Percentiles rank a stretch among this genome's conserved stretches.
phyloP scores from a whole-genome alignment of 352 stramenopile species.

The Albugo candida region DNA sequence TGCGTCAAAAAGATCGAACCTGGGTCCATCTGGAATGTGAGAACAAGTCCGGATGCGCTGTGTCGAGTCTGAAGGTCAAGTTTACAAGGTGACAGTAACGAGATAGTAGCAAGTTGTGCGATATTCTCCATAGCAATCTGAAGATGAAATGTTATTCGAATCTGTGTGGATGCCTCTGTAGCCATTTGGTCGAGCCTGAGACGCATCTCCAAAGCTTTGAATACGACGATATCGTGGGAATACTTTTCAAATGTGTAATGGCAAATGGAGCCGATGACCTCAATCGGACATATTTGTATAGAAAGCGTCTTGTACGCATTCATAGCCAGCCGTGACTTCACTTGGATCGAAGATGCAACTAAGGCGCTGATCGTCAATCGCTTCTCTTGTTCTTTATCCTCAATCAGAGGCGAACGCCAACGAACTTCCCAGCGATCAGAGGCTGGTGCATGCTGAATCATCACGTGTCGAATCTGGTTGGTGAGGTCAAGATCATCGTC shows the following conservation, averaged over 20 bases:
- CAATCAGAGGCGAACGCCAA: constrained; percentile 33
- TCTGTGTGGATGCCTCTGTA: too few species aligned
- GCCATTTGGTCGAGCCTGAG: too few species aligned
- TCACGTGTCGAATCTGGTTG: constrained; percentile 9
- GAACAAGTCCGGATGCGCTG: constrained; percentile 12
- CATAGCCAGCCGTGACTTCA: constrained; percentile 22
- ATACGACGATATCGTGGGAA: background rate
- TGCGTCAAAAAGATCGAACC: constrained; percentile 42
- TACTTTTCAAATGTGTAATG: constrained; percentile 11
- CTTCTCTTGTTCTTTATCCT: constrained; percentile 29
- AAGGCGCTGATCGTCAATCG: constrained; percentile 44
- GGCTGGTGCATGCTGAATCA: constrained; percentile 12
- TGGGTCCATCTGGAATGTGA: constrained; percentile 31
- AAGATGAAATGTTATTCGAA: too few species aligned
- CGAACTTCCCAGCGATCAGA: constrained; percentile 66
- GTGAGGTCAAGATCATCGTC: constrained; percentile 23
- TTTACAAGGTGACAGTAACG: constrained; percentile 20
- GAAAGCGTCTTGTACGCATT: constrained; percentile 22
- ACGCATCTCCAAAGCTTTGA: too few species aligned
- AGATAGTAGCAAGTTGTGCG: constrained; percentile 42
- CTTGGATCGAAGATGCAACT: constrained; percentile 40
- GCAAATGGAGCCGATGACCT: constrained; percentile 17
- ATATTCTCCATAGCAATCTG: constrained; percentile 42
- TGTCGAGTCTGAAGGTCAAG: constrained; percentile 19
- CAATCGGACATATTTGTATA: constrained; percentile 16